These are phyloP conservation scores for Dryas alaskensis DNA, from an alignment of 306 rosid species.

Conservation along the genomic window DNA sequence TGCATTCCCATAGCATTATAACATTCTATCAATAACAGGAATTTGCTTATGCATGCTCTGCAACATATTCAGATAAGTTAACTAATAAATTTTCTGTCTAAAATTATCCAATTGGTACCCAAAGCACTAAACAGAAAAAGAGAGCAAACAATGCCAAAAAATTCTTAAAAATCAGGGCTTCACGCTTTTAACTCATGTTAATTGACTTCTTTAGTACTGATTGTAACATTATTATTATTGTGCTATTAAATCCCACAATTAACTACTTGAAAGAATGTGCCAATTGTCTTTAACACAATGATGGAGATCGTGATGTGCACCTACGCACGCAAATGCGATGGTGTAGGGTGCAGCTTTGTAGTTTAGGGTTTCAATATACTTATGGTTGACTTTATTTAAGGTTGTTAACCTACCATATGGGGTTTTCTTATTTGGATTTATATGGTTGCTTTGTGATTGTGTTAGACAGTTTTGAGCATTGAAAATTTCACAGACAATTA, in stretches of 20 bases:
- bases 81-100: too few relatives aligned
- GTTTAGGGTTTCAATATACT: too few relatives aligned
- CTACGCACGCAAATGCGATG: too few relatives aligned
- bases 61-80: neutral
- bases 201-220: neutral
- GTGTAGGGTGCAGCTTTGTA: too few relatives aligned
- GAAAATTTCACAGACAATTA: too few relatives aligned
- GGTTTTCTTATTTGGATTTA: too few relatives aligned
- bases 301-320: too few relatives aligned
- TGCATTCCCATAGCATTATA: conserved; percentile 10
- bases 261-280: neutral
- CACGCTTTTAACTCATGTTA: neutral
- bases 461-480: too few relatives aligned
- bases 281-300: neutral
- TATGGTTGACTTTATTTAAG: too few relatives aligned
- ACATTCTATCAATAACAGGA: conserved; percentile 7
- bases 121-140: neutral
- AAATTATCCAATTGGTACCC: neutral
- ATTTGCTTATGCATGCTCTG: neutral
- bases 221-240: neutral
- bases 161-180: neutral
- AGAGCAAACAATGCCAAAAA: neutral
- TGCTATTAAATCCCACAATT: neutral
- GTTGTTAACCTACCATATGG: too few relatives aligned
- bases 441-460: too few relatives aligned